These are phyloP conservation scores for Hirsutella thompsonii DNA, from an alignment of 2,329 filamentous ascomycete species.

Conservation along the genomic window DNA sequence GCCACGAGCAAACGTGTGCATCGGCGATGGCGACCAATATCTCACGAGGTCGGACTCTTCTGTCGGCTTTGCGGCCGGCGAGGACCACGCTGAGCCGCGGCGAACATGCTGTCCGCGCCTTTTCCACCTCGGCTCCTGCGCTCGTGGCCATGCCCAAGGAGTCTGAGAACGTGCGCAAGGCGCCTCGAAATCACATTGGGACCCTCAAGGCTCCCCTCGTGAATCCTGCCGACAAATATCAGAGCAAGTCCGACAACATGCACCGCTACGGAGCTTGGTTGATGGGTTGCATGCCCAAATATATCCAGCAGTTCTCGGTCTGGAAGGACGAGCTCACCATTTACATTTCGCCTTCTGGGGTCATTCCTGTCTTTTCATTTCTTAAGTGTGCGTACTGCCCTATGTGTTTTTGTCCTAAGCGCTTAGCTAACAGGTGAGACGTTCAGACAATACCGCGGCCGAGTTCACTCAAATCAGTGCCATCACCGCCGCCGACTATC, in stretches of 20 bases:
- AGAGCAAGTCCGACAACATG: conserved; percentile 72
- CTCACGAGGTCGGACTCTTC: conserved; percentile 41
- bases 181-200: conserved; percentile 42
- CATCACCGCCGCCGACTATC: conserved; percentile 92
- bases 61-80: conserved; percentile 41
- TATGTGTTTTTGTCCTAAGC: neutral
- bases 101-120: conserved; percentile 30
- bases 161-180: conserved; percentile 53
- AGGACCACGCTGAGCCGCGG: conserved; percentile 23
- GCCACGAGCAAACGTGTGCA: conserved; percentile 19
- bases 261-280: conserved; percentile 95
- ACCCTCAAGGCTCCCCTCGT: conserved; percentile 66
- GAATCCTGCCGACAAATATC: conserved; percentile 88
- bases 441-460: conserved; percentile 77
- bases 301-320: conserved; percentile 97
- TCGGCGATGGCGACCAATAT: conserved; percentile 48
- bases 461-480: conserved; percentile 91
- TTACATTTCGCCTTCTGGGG: conserved; percentile 76
- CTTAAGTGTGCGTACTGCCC: conserved; percentile 52
- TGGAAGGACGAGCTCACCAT: conserved; percentile 99
- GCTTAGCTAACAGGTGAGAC: neutral
- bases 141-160: conserved; percentile 47
- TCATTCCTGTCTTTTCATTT: conserved; percentile 87
- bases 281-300: conserved; percentile 93
- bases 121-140: conserved; percentile 34